phyloP scores from a whole-genome alignment of 2,329 filamentous ascomycete species.

The Helminthosporium solani region DNA sequence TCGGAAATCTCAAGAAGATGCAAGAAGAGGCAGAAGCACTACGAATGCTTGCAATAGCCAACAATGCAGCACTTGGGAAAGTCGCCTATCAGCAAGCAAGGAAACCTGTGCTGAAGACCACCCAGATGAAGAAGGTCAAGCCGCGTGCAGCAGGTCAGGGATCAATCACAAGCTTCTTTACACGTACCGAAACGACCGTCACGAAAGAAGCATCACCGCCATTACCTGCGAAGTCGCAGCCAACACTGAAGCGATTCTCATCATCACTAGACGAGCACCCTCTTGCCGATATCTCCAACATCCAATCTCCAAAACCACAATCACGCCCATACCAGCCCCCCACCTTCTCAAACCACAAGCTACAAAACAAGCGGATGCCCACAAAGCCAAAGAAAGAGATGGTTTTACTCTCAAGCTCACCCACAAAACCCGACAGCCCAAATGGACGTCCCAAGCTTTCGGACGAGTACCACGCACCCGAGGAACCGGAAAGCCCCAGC shows the following conservation, averaged over 20 bases:
- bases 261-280: conserved; percentile 18
- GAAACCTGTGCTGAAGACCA: conserved; percentile 19
- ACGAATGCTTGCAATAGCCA: conserved; percentile 23
- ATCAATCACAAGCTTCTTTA: conserved; percentile 56
- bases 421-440: conserved; percentile 32
- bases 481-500: conserved; percentile 12
- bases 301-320: conserved; percentile 11
- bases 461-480: conserved; percentile 5
- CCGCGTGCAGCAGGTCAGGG: conserved; percentile 51
- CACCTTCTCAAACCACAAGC: conserved; percentile 32
- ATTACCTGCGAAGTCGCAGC: conserved; percentile 2
- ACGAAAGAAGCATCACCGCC: conserved; percentile 1
- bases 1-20: conserved; percentile 38
- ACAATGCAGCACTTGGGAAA: conserved; percentile 22
- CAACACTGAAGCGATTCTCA: conserved; percentile 22
- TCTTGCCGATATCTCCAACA: conserved; percentile 39
- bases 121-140: conserved; percentile 26
- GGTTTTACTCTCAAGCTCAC: conserved; percentile 52
- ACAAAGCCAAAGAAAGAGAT: conserved; percentile 42
- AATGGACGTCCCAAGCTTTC: not conserved
- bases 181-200: conserved; percentile 25
- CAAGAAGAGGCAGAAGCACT: conserved; percentile 40
- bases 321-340: conserved; percentile 24
- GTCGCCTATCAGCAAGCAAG: conserved; percentile 28
- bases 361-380: conserved; percentile 34